Conservation (phyloP, 208 protist species). For the Leishmania major region DNA sequence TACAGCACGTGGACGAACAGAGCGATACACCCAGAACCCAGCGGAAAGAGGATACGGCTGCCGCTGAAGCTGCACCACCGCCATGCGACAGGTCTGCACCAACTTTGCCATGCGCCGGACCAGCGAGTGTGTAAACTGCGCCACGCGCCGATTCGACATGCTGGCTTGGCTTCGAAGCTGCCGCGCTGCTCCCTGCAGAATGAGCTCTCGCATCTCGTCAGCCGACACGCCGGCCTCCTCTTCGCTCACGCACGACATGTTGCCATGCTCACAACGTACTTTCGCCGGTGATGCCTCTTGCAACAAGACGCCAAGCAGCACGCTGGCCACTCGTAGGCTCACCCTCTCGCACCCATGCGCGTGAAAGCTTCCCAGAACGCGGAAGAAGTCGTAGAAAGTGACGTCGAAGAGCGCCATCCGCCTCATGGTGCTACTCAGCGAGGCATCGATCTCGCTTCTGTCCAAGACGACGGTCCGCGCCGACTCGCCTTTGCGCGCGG, state of each 20-base stretch:
- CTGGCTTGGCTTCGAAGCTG: neutral
- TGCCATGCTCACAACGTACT: neutral
- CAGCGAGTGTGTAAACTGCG: neutral
- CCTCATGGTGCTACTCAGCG: constrained; percentile 4
- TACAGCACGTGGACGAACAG: constrained; percentile 45
- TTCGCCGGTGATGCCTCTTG: neutral
- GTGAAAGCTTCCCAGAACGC: constrained; percentile 19
- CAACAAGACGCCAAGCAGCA: constrained; percentile 16
- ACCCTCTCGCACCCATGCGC: constrained; percentile 4
- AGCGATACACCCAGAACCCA: constrained; percentile 70
- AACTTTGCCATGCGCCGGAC: constrained; percentile 22
- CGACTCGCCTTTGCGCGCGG: neutral
- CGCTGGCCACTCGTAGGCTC: neutral
- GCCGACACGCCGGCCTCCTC: constrained; percentile 4
- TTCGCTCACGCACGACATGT: neutral
- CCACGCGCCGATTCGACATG: neutral
- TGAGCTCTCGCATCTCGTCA: constrained; percentile 16
- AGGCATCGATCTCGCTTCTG: neutral
- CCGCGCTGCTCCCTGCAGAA: constrained; percentile 2
- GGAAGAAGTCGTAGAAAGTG: constrained; percentile 33
- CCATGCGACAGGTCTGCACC: constrained; percentile 12
- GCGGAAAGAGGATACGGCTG: constrained; percentile 19
- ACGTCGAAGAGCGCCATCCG: constrained; percentile 5
- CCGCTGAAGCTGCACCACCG: constrained; percentile 23
- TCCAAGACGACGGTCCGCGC: neutral